Base-by-base conservation (phyloP, 202 grass and related monocot genomes). In the Sporobolus alterniflorus region DNA sequence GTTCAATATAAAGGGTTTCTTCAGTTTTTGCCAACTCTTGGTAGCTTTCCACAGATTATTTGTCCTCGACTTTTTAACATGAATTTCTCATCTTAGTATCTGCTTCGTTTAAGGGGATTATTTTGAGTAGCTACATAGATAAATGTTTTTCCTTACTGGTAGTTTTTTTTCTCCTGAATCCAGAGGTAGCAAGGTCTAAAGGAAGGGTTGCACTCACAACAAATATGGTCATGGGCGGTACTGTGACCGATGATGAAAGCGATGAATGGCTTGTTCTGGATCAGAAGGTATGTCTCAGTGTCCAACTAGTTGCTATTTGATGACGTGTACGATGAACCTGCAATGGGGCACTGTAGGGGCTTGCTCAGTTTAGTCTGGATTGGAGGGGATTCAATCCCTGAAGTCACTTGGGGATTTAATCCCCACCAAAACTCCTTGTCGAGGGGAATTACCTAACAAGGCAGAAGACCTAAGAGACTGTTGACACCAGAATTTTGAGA, bases 221-320 rank as follows among this genome's bases (percentile, higher is more conserved):
- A 77, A 98, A 98, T 90, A 87, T 98, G 76, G 89, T 98, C 33
- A 92, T 98, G 65, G 96, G 96, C 74, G 96, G 96, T 81, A 98
- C 91, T 71, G 96, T 98, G 77, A 83, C 86, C 2, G 85, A 95
- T 81, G 96, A 98, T 96, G 81, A 85, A 78, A 87, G 90, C 10
- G 84, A 94, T 81, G 96, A 98, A 85, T 98, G 96, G 96, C 83
- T 98, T 84, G 78, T 77, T 85, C 88, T 98, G 64, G 93, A 98
- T 88, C 91, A 98, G 87, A 96, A 96, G 93, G 93, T 98, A 81
- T 85, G 13, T 76, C 48, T 69, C n/a, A 50, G 9, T 73, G 64
- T 30, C 31, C 24, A 6, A 14, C 59, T 54, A 54, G 20, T 24
- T 34, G 11, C 7, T 63, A 61, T 83, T 62, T 67, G 5, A 16